Conservation (phyloP, 1,139 yeast species). For the Zygosaccharomyces pseudobailii region DNA sequence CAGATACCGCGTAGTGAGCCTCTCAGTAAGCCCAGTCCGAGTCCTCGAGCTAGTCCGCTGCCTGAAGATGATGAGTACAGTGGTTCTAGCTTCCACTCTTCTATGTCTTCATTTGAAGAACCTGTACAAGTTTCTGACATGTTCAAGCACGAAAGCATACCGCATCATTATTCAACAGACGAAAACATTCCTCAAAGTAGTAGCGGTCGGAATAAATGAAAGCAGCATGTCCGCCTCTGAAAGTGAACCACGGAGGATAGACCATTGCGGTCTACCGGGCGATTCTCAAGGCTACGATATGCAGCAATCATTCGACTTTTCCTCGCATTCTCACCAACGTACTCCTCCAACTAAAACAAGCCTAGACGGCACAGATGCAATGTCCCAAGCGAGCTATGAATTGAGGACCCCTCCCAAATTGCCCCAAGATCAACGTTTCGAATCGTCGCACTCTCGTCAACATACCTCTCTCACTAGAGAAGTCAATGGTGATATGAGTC, state of each 20-base stretch:
- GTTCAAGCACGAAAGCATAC: conserved; percentile 3
- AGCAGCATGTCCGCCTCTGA: neutral
- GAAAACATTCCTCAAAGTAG: neutral
- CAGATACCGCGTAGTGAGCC: neutral
- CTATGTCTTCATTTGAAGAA: conserved; percentile 15
- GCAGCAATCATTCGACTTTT: neutral
- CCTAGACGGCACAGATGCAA: neutral
- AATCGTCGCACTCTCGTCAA: neutral
- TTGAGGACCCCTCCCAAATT: neutral
- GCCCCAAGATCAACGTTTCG: neutral
- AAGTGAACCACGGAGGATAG: conserved; percentile 3
- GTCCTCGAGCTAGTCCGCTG: conserved; percentile 1
- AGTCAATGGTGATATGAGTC: neutral
- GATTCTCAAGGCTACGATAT: neutral
- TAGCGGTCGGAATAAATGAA: neutral
- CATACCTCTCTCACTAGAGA: neutral
- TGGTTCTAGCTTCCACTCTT: conserved; percentile 3
- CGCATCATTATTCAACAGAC: neutral
- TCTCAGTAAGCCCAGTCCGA: neutral
- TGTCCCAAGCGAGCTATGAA: neutral
- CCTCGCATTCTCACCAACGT: neutral
- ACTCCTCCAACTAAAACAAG: neutral
- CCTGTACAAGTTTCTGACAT: conserved; percentile 18
- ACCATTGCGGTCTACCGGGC: neutral
- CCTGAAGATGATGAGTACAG: conserved; percentile 5